phyloP scores from a whole-genome alignment of 768 basidiomycete genomes.

The Gyrodon lividus region DNA sequence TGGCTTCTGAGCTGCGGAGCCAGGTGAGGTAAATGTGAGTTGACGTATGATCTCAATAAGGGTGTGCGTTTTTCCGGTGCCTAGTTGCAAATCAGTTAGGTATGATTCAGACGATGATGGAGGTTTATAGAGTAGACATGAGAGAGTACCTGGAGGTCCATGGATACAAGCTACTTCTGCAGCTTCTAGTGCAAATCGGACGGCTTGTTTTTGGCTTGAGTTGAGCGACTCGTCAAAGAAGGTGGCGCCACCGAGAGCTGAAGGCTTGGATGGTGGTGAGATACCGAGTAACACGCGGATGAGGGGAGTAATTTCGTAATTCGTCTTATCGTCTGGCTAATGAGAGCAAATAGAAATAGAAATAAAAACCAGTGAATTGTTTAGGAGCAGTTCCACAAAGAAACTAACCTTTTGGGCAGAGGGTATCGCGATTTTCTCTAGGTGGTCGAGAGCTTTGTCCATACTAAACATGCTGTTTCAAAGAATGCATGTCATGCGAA shows the following conservation, averaged over 20 bases:
- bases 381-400: neutral
- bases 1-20: constrained; percentile 42
- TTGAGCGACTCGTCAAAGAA: constrained; percentile 83
- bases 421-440: constrained; percentile 47
- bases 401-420: constrained; percentile 23
- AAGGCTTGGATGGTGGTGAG: constrained; percentile 41
- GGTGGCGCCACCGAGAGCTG: constrained; percentile 40
- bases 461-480: constrained; percentile 53
- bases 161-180: constrained; percentile 90
- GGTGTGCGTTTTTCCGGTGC: constrained; percentile 95
- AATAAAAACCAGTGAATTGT: neutral
- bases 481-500: neutral
- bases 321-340: constrained; percentile 40
- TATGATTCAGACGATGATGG: neutral
- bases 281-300: constrained; percentile 74
- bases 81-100: constrained; percentile 30
- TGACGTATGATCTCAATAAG: constrained; percentile 93
- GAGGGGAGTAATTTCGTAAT: constrained; percentile 48
- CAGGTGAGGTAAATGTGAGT: constrained; percentile 48
- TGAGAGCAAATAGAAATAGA: too few relatives aligned
- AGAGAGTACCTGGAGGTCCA: constrained; percentile 81
- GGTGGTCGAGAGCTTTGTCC: constrained; percentile 74
- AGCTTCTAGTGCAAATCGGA: constrained; percentile 78
- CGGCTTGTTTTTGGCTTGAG: constrained; percentile 78
- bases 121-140: neutral